Base-by-base conservation (phyloP, 148 eudicot genomes). In the Beta vulgaris region DNA sequence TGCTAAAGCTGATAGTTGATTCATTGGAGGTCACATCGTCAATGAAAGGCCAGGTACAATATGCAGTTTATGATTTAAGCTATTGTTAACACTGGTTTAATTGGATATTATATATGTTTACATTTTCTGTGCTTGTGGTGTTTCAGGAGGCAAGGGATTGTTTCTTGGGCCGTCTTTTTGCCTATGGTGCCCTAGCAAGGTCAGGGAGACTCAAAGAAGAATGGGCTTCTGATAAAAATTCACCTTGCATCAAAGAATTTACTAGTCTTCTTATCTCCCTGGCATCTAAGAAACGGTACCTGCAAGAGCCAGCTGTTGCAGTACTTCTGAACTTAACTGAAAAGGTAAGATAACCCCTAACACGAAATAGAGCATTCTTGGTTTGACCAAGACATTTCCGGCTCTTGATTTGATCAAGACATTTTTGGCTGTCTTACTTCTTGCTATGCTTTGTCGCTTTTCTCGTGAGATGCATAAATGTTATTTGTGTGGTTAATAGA, bases 21-120 rank as follows among this genome's bases (percentile, higher is more conserved):
- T 81, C 83, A 39, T 82, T 90, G 84, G 97, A 92, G 81, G 85
- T 89, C 70, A 65, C 91, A 60, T 92, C 96, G 78, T 88, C 97
- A 51, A 89, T 90, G 96, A 94, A 91, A 91, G 99, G 99, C 72
- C 94, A 92, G 96, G 99, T 95, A 65, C 36, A 89, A 34, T 26
- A 44, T 35, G 29, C 7, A 39, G 37, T 58, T 16, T 34, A 18
- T 46, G 35, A 64, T 64, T 76, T 18, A 13, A 28, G 36, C 31
- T 39, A 32, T 29, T 72, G 58, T 60, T 23, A 11, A 32, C 42
- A 49, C 46, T 74, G 51, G 55, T 70, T 77, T 58, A 57, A 19
- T 4, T 42, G 16, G 1, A 0, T 15, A 43, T 53, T 25, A 34
- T 19, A 15, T 37, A 71, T 65, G 43, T 61, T 42, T 34, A 42